phyloP scores from a whole-genome alignment of 169 alveolate genomes.

The Eimeria praecox region DNA sequence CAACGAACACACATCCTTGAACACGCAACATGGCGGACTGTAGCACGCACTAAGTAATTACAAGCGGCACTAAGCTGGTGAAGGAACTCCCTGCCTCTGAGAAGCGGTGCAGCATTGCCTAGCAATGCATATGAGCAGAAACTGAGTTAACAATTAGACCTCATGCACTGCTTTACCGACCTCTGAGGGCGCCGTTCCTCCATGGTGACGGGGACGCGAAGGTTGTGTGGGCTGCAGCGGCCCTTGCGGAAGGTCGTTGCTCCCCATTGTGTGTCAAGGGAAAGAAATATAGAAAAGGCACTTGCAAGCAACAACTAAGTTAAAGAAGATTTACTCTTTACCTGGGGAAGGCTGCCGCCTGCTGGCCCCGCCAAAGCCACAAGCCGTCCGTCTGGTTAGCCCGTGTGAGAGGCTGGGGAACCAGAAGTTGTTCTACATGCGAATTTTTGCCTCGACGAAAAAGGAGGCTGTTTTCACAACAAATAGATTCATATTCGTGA shows the following conservation, averaged over 20 bases:
- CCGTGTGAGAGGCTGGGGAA: neutral
- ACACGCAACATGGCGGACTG: no score
- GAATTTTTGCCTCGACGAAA: constrained; percentile 4
- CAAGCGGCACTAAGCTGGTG: no score
- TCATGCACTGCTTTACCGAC: neutral
- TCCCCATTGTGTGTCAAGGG: neutral
- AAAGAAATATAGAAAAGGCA: neutral
- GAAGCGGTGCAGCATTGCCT: neutral
- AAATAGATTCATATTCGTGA: neutral
- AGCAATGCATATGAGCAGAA: no score
- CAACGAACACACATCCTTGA: no score
- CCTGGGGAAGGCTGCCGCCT: neutral
- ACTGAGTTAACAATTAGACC: no score
- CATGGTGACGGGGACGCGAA: neutral
- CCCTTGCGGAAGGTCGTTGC: neutral
- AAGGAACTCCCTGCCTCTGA: no score
- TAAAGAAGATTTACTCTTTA: neutral
- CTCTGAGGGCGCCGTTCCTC: neutral
- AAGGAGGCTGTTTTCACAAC: neutral
- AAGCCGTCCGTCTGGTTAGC: constrained; percentile 32
- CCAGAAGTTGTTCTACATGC: neutral
- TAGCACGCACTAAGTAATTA: no score
- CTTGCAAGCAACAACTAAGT: neutral
- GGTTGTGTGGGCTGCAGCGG: neutral
- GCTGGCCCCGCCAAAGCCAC: constrained; percentile 41